A percentile compares a stretch with the other conserved stretches of the same genome.
Conservation (phyloP, 2,329 filamentous ascomycete species). For the Scortechinia acanthostroma region DNA sequence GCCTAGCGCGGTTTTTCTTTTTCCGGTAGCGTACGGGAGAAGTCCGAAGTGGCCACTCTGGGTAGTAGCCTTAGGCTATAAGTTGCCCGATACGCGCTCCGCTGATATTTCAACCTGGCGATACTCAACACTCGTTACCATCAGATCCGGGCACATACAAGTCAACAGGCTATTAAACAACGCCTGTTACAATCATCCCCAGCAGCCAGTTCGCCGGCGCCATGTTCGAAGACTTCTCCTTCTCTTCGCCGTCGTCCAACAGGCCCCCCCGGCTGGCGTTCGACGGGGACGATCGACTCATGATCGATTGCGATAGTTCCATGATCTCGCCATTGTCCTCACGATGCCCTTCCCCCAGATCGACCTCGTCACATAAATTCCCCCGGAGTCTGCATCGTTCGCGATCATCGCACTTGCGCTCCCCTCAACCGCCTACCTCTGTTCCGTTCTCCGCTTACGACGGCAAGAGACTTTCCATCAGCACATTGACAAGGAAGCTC, state of each 20-base stretch:
- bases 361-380: background rate
- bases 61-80: too few relatives aligned
- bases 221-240: constrained; percentile 1
- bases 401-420: background rate
- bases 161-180: too few relatives aligned
- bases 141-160: too few relatives aligned
- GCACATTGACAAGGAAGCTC: background rate
- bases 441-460: background rate
- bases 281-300: background rate
- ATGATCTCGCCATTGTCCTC: background rate
- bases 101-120: too few relatives aligned
- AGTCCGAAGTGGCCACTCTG: too few relatives aligned
- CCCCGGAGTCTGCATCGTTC: background rate
- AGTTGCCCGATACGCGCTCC: too few relatives aligned
- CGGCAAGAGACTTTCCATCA: background rate
- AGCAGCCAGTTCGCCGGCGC: too few relatives aligned
- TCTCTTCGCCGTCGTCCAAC: background rate
- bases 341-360: background rate
- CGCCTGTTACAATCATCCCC: too few relatives aligned
- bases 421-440: background rate
- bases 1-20: too few relatives aligned
- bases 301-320: background rate
- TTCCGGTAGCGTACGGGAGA: too few relatives aligned
- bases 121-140: too few relatives aligned
- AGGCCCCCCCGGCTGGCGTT: background rate